Evolutionary conservation across 805 yeast genomes (phyloP), one percentile per base, ranked within the genome.

Genomic region (Nakazawaea laoshanensis): DNA sequence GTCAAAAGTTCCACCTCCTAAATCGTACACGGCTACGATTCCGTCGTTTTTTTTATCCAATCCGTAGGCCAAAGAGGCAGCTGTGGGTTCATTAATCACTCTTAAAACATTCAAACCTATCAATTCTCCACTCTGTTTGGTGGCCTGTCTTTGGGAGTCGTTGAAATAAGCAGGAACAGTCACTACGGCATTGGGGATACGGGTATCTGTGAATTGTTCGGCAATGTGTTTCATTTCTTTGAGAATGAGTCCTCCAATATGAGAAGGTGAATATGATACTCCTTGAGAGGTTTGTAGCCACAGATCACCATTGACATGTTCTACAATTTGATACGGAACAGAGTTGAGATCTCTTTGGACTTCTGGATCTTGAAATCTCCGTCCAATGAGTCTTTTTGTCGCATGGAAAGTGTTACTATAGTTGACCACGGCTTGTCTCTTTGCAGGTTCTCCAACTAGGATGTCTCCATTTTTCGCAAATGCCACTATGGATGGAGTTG

Each of bases 1-100:
- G 77, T 87, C 96, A 62, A 87, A 87, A 43, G 96, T 87, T 66
- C 96, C 96, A 53, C 96, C 96, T 67, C 96, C 96, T 48, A 87
- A 71, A 68, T 87, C 96, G 69, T 86, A 87, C 42, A 87, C 96
- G 33, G 96, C 96, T 45, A 88, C 89, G 55, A 61, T 46, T 8
- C 63, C 63, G 52, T 78, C 82, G 55, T 69, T 7, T 61, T 78
- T 72, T 61, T 57, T 43, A 12, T 86, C 95, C 49, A 86, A 71
- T 52, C 96, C 96, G 61, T 86, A 86, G 29, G 95, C 95, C 51
- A 86, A 67, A 30, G 95, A 92, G 37, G 95, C 89, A 34, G 89
- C 88, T 31, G 92, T 81, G 41, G 94, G 94, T 67, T 82, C 94
- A 67, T 82, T 82, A 40, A 82, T 83, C 37, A 82, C 89, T 57